phyloP scores from a whole-genome alignment of 345 rosid species.

The Eutrema japonicum region DNA sequence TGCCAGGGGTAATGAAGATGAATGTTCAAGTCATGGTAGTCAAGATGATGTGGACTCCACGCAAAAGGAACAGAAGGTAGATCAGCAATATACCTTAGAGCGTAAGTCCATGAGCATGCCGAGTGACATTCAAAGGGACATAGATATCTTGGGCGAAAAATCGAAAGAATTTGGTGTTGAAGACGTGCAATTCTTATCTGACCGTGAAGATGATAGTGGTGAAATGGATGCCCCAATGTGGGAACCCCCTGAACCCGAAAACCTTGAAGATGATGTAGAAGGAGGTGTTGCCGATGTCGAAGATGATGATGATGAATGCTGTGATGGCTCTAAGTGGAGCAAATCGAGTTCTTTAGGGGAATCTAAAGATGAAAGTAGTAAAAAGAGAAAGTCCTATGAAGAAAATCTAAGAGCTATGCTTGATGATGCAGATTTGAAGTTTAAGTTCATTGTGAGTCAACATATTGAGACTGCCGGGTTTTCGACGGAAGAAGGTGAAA shows the following conservation, averaged over 20 bases:
- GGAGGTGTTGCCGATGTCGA: slow-evolving; percentile 58
- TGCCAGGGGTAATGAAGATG: slow-evolving; percentile 65
- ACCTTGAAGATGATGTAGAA: slow-evolving; percentile 62
- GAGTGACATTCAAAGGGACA: slow-evolving; percentile 48
- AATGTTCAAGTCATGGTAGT: slow-evolving; percentile 45
- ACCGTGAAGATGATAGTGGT: slow-evolving; percentile 43
- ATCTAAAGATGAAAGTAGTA: slow-evolving; percentile 47
- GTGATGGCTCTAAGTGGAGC: slow-evolving; percentile 69
- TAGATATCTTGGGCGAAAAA: slow-evolving; percentile 51
- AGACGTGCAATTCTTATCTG: slow-evolving; percentile 34
- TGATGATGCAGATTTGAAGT: slow-evolving; percentile 69
- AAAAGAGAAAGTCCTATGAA: slow-evolving; percentile 56
- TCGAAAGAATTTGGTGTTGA: slow-evolving; percentile 39
- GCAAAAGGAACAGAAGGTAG: slow-evolving; percentile 39
- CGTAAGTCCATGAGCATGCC: slow-evolving; percentile 45
- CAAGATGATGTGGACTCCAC: slow-evolving; percentile 44
- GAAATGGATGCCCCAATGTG: slow-evolving; percentile 56
- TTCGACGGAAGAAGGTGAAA: slow-evolving; percentile 50
- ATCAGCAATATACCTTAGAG: slow-evolving; percentile 42
- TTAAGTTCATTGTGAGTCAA: slow-evolving; percentile 64
- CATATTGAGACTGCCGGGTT: slow-evolving; percentile 63
- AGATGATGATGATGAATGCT: slow-evolving; percentile 69
- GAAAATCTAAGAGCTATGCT: slow-evolving; percentile 62
- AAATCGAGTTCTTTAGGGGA: slow-evolving; percentile 60
- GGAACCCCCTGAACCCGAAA: slow-evolving; percentile 91